Conservation (phyloP, 257 asterid species). For the Przewalskia tangutica region DNA sequence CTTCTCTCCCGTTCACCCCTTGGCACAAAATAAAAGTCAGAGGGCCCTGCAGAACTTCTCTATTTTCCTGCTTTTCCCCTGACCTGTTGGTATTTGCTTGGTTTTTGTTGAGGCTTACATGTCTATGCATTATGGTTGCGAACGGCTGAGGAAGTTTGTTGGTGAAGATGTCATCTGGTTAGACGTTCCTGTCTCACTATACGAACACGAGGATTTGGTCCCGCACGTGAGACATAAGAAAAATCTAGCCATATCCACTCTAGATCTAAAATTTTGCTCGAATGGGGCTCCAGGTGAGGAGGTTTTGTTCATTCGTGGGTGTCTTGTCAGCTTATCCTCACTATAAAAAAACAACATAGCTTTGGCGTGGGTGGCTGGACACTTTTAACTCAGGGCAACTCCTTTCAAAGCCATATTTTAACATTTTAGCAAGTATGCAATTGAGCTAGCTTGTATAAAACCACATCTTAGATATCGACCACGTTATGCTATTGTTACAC, state of each 20-base stretch:
- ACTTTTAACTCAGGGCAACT: not conserved
- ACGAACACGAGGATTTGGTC: not conserved
- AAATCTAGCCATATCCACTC: not conserved
- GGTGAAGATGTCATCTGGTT: not conserved
- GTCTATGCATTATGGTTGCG: not conserved
- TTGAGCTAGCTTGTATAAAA: not conserved
- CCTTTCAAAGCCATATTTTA: not conserved
- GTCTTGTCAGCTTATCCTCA: constrained; percentile 1
- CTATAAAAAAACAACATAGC: not conserved
- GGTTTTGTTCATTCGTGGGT: not conserved
- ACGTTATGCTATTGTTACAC: not conserved
- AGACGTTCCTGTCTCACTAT: not conserved
- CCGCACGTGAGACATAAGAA: not conserved
- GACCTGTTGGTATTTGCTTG: not conserved
- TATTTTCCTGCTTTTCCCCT: not conserved
- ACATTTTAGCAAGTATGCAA: not conserved
- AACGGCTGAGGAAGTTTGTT: not conserved
- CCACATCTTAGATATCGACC: not conserved
- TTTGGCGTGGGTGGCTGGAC: not conserved
- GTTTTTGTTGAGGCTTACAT: not conserved
- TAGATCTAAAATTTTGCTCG: not conserved
- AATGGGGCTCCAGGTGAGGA: not conserved
- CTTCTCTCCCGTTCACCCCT: not conserved
- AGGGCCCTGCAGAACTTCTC: not conserved
- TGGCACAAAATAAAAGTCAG: not conserved